Percentiles rank a stretch among this genome's conserved stretches.
These are phyloP conservation scores for Penicillium egyptiacum DNA, from an alignment of 495 filamentous ascomycete genomes.

Conservation along the genomic window DNA sequence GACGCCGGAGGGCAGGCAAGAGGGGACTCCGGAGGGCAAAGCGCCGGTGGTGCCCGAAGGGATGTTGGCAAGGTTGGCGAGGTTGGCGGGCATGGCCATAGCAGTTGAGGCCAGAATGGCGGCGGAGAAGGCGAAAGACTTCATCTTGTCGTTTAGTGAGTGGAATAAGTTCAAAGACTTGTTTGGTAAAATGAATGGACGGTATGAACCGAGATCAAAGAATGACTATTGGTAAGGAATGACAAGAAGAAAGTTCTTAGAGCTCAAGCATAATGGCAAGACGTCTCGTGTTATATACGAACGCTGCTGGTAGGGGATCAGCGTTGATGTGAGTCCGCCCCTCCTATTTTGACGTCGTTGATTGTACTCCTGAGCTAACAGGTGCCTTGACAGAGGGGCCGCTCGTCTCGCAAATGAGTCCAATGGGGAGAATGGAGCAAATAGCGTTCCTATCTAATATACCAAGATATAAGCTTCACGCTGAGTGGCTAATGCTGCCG, in stretches of 20 bases:
- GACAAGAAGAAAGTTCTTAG: constrained; percentile 23
- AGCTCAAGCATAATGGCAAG: constrained; percentile 9
- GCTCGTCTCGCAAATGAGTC: background rate
- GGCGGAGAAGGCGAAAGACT: constrained; percentile 24
- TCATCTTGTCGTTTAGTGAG: constrained; percentile 29
- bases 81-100: constrained; percentile 23
- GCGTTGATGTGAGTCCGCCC: background rate
- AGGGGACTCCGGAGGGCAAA: constrained; percentile 18
- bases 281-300: constrained; percentile 16
- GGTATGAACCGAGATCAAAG: constrained; percentile 26
- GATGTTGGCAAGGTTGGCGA: constrained; percentile 2
- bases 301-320: background rate
- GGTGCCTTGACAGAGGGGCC: background rate
- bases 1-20: constrained; percentile 20
- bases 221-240: constrained; percentile 22
- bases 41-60: constrained; percentile 3
- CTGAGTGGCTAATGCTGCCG: constrained; percentile 4
- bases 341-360: background rate
- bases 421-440: background rate
- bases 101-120: constrained; percentile 29
- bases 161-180: constrained; percentile 19
- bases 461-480: constrained; percentile 12
- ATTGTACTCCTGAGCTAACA: constrained; percentile 2
- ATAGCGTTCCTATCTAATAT: constrained; percentile 10
- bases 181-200: constrained; percentile 28